A percentile compares a stretch with the other conserved stretches of the same genome.
These are phyloP conservation scores for Patellifolia procumbens DNA, from an alignment of 179 eudicot genomes.

Conservation along the genomic window DNA sequence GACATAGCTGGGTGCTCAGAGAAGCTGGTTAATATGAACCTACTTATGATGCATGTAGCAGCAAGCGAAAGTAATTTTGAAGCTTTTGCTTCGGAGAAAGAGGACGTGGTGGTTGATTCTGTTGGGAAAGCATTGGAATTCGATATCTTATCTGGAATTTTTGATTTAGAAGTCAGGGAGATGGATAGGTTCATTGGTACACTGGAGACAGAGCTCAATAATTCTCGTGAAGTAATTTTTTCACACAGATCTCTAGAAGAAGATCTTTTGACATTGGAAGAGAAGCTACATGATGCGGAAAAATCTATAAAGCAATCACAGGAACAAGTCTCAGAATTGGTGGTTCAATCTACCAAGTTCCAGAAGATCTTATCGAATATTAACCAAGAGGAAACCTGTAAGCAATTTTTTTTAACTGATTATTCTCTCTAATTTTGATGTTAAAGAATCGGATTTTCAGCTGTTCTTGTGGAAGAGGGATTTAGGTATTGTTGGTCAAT, in stretches of 20 bases:
- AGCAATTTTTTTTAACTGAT: conserved; percentile 21
- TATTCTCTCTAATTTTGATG: neutral
- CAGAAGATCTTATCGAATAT: conserved; percentile 46
- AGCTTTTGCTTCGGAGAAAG: conserved; percentile 51
- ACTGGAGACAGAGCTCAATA: conserved; percentile 49
- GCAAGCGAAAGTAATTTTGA: conserved; percentile 79
- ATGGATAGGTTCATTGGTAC: conserved; percentile 43
- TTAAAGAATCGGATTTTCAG: neutral
- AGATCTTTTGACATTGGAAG: conserved; percentile 43
- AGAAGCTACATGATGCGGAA: conserved; percentile 60
- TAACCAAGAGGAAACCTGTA: conserved; percentile 52
- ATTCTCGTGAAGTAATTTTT: conserved; percentile 43
- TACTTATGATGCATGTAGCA: conserved; percentile 78
- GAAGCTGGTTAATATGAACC: conserved; percentile 73
- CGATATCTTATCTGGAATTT: conserved; percentile 62
- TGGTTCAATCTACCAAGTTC: conserved; percentile 61
- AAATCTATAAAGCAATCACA: conserved; percentile 64
- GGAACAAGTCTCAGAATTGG: conserved; percentile 70
- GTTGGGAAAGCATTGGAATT: conserved; percentile 63
- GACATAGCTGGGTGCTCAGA: conserved; percentile 70
- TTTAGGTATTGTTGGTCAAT: neutral
- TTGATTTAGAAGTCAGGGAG: conserved; percentile 71
- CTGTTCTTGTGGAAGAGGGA: neutral
- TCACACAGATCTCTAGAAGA: conserved; percentile 46
- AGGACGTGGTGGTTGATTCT: conserved; percentile 36